Evolutionary conservation across 495 filamentous ascomycete species (phyloP), one percentile per base, ranked within the genome.

Genomic region (Cryomyces minteri): DNA sequence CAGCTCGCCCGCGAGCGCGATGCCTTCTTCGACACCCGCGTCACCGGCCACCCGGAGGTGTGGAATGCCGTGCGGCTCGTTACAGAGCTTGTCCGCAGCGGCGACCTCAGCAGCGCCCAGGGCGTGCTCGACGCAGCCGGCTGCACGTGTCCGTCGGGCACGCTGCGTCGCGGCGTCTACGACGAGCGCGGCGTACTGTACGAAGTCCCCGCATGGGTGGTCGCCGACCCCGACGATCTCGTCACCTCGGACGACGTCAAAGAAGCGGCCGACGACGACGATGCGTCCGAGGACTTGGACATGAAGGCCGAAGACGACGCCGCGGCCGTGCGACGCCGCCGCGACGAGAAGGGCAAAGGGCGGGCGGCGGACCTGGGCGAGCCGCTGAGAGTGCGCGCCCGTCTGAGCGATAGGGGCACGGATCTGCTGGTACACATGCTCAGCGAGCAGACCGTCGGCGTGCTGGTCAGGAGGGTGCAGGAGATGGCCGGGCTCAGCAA

Each of bases 161-260:
- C 54, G 71, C 77, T 29, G 38, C n/a, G 38, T 9, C 46, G 48
- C 37, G 86, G 87, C 3, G 77, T 72, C 6, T 95, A 86, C 52
- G 88, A 94, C 61, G 68, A 77, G 37, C 62, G 74, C 39, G 88
- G 88, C 0, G 77, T 76, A 39, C 67, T 79, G 46, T 95, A 94
- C 57, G 65, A 73, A 6, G 51, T 94, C 14, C 84, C 84, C 5
- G 74, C 79, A 55, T 79, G 82, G 59, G 72, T 90, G 28, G 76
- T 88, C 6, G 66, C 71, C 43, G 82, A 88, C 58, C 88, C 88
- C 5, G 61, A 63, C 39, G 88, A 92, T 52, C 54, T 92, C 5
- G 61, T 70, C 0, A 59, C 68, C 51, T 65, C 65, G 25, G 55
- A 51, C 0, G 67, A 63, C 46, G 68, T 67, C 11, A 68, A 67